Percentiles rank a stretch among this genome's conserved stretches.
These are phyloP conservation scores for Hymenoscyphus infarciens DNA, from an alignment of 2,329 filamentous ascomycete genomes.

Conservation along the genomic window DNA sequence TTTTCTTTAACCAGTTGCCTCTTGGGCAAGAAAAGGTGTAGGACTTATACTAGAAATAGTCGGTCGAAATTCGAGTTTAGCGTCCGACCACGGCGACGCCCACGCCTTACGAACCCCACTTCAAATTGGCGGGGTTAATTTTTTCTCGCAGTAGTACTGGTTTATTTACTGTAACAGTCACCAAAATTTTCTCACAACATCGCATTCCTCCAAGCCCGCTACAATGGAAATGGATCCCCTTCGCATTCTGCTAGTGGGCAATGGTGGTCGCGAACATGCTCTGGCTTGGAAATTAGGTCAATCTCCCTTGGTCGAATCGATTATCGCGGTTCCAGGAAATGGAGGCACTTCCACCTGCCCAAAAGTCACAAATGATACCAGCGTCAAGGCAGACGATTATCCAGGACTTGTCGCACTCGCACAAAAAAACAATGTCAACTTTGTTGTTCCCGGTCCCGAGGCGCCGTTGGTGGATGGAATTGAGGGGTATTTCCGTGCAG, in stretches of 20 bases:
- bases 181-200: not conserved
- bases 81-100: not conserved
- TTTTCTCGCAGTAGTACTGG: not conserved
- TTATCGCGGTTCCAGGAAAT: slow-evolving; percentile 73
- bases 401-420: slow-evolving; percentile 70
- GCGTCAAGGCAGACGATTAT: slow-evolving; percentile 72
- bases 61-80: not conserved
- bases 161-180: not conserved
- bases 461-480: slow-evolving; percentile 91
- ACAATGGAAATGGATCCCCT: slow-evolving; percentile 28
- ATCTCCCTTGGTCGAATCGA: slow-evolving; percentile 72
- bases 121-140: not conserved
- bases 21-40: not conserved
- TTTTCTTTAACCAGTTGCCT: not conserved
- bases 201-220: slow-evolving; percentile 1
- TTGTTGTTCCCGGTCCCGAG: slow-evolving; percentile 89
- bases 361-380: slow-evolving; percentile 68
- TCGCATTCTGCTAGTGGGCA: slow-evolving; percentile 82
- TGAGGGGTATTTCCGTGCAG: slow-evolving; percentile 69
- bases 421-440: slow-evolving; percentile 67
- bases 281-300: slow-evolving; percentile 91
- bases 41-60: not conserved
- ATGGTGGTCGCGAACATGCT: slow-evolving; percentile 91
- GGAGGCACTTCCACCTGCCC: slow-evolving; percentile 72
- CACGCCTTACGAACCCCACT: not conserved